Base-by-base conservation (phyloP, 2,329 filamentous ascomycete species). In the Orbilia oligospora region DNA sequence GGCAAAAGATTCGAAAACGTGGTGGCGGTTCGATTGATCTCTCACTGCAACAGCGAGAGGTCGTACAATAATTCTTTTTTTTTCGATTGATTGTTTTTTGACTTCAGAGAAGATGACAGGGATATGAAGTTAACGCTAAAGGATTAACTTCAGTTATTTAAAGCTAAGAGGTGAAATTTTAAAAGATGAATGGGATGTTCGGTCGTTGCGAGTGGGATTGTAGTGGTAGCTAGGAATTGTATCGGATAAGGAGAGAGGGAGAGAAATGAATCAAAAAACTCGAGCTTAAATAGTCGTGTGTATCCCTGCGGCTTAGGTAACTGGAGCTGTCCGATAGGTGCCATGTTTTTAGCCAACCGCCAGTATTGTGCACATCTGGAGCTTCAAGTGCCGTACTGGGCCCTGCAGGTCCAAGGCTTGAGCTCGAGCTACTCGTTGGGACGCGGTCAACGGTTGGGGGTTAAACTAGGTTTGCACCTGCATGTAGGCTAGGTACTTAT, bases 1-100 rank as follows among this genome's bases (percentile, higher is more conserved):
- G 96, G 96, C 83, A 97, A 91, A 83, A 97, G 92, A 88, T 97
- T 97, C 89, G 94, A 95, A 91, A 97, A 97, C 94, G 93, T 97
- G 87, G 93, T 97, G 93, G 89, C 91, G 91, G 61, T 56, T 53
- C 49, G 44, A 68, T 66, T 44, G 73, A 77, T 77, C 73, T 77
- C 73, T 77, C 68, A 71, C 73, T 63, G 14, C 27, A 22, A 27
- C n/a, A 71, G 73, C 67, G 68, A 77, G 67, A 77, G 73, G 66
- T 71, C 73, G 73, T 44, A 36, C 49, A 18, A 3, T n/a, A n/a
- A n/a, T n/a, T n/a, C n/a, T 4, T 64, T 14, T 33, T 41, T 53
- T 36, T 22, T 58, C 20, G n/a, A n/a, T n/a, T n/a, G n/a, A n/a
- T n/a, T n/a, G n/a, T n/a, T n/a, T n/a, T n/a, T n/a, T n/a, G n/a